Evolutionary conservation across 2,329 filamentous ascomycete species (phyloP).

Genomic region (Calycina herbarum): DNA sequence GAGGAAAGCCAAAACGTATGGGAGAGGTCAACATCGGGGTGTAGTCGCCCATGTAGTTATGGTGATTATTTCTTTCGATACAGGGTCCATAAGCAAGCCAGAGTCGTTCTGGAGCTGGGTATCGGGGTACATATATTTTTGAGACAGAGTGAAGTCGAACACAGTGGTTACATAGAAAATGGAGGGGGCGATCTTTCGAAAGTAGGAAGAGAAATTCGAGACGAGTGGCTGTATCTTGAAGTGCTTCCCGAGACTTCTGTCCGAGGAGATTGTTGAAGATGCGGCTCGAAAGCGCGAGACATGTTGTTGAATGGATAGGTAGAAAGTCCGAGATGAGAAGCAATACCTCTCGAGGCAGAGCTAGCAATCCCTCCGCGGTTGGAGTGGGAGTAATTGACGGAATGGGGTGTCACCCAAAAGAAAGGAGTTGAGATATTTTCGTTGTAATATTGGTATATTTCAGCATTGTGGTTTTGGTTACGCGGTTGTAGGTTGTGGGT

Average conservation of each 20-base stretch:
- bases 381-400: background rate
- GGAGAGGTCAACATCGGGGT: background rate
- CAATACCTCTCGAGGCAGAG: background rate
- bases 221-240: background rate
- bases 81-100: background rate
- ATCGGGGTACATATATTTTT: background rate
- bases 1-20: background rate
- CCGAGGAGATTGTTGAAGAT: background rate
- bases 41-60: background rate
- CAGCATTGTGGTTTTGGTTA: background rate
- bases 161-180: background rate
- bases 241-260: background rate
- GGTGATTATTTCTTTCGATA: background rate
- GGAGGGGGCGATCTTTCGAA: background rate
- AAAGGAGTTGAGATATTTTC: background rate
- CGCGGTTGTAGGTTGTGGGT: background rate
- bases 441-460: background rate
- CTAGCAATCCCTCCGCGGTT: background rate
- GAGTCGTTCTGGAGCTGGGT: background rate
- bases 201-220: slow-evolving; percentile 1
- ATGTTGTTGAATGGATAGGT: background rate
- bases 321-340: background rate
- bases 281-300: background rate
- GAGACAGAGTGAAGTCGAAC: background rate
- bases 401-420: background rate